phyloP scores from a whole-genome alignment of 2,329 filamentous ascomycete species.

The Diaporthe citri region DNA sequence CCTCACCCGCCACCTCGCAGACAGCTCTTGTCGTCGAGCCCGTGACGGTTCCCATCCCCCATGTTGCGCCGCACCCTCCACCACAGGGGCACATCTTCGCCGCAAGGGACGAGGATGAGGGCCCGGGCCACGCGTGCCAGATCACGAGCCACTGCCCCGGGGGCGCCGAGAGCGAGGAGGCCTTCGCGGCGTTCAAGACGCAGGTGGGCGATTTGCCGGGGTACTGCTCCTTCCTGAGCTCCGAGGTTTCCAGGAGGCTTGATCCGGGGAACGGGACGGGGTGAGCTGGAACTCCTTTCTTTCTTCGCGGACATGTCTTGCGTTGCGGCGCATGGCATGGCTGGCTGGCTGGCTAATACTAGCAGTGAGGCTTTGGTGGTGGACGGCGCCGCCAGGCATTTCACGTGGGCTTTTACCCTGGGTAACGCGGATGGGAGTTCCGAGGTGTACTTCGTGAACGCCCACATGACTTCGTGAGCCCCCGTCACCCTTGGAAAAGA shows the following conservation, averaged over 20 bases:
- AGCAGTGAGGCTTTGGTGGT: not conserved
- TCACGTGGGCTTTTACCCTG: not conserved
- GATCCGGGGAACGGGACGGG: not conserved
- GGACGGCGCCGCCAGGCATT: not conserved
- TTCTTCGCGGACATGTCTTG: not conserved
- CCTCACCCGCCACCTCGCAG: not conserved
- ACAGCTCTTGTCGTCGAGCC: not conserved
- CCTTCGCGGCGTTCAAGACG: not conserved
- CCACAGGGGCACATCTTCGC: not conserved
- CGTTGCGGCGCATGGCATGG: not conserved
- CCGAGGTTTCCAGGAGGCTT: not conserved
- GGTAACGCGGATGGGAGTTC: not conserved
- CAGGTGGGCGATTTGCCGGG: not conserved
- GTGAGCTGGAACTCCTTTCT: not conserved
- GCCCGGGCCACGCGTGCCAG: conserved; percentile 4
- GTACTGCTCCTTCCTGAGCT: not conserved
- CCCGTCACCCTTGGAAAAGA: not conserved
- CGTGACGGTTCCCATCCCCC: not conserved
- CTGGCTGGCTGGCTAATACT: not conserved
- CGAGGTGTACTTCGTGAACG: not conserved
- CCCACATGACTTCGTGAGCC: not conserved
- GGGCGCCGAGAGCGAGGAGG: not conserved
- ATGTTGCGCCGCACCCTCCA: not conserved
- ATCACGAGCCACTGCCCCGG: conserved; percentile 10
- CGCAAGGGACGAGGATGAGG: not conserved